Base-by-base conservation (phyloP, 2,329 filamentous ascomycete genomes). In the Albophoma yamanashiensis region DNA sequence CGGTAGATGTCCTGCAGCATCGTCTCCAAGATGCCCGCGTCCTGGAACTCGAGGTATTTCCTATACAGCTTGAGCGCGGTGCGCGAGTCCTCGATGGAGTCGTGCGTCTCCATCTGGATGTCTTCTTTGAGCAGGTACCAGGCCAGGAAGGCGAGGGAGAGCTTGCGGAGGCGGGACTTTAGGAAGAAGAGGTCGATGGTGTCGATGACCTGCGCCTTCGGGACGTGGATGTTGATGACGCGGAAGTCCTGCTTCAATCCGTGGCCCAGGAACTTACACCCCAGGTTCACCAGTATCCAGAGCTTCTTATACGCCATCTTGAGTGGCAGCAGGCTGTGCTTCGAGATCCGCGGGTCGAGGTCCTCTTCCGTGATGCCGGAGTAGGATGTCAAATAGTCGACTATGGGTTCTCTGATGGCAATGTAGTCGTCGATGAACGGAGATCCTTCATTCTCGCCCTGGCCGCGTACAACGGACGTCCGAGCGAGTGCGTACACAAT, bases 391-490 rank as follows among this genome's bases (percentile, higher is more conserved):
- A 99, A 80, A 70, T 97, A 97, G 75, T 99, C 94, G 61, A 97
- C 90, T 31, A 99, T 91, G 0, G 89, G 87, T 70, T 97, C 94
- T 62, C 87, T 87, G 67, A 95, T 93, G 39, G 87, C 86, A 63
- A 99, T 96, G 73, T 99, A 99, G 74, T 99, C 94, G 70, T 99
- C 94, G 64, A 99, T 95, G 69, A 97, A 97, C 0, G 94, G 91
- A 0, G 88, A 73, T 0, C 92, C 92, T 71, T 95, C 91, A 45
- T 88, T 78, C 64, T 87, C 82, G 25, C 92, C 93, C 58, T 83
- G 77, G 0, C 92, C 92, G 31, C 95, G 85, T 15, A 97, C 82
- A 1, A 97, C 91, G 0, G 92, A 97, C 1, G 95, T 91, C 62
- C 94, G 86, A n/a, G 93, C 94, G 15, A 99, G 83, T 0, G 92